A percentile compares a stretch with the other conserved stretches of the same genome.
Conservation (phyloP, 2,329 filamentous ascomycete genomes). For the Lojkania enalia region DNA sequence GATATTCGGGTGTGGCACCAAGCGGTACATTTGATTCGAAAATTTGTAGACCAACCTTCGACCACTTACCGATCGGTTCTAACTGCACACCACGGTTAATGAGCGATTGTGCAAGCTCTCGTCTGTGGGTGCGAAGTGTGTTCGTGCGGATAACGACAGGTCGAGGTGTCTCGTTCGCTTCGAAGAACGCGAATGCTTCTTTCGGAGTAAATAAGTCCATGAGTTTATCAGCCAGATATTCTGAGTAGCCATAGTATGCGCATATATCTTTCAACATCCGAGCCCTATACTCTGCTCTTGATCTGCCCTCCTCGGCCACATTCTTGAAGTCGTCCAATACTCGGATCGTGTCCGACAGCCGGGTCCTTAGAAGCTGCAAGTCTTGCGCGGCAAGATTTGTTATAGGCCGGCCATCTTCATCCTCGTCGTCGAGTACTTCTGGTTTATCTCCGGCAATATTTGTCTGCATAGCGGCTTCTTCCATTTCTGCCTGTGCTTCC, state of each 20-base stretch:
- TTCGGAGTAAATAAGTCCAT: conserved; percentile 88
- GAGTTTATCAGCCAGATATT: conserved; percentile 93
- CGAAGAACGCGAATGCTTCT: conserved; percentile 97
- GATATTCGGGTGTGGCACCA: conserved; percentile 90
- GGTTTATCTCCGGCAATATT: conserved; percentile 83
- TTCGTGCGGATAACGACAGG: conserved; percentile 97
- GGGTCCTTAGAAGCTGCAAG: conserved; percentile 80
- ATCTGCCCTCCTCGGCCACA: conserved; percentile 76
- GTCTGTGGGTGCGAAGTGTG: conserved; percentile 76
- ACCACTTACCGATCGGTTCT: conserved; percentile 98
- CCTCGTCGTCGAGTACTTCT: conserved; percentile 64
- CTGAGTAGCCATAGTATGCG: conserved; percentile 94
- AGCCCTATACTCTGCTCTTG: conserved; percentile 82
- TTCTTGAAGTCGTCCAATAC: conserved; percentile 87
- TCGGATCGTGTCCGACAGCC: conserved; percentile 91
- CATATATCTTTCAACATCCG: conserved; percentile 91
- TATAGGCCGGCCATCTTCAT: conserved; percentile 61
- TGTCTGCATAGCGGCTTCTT: conserved; percentile 84
- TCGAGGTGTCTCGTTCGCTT: conserved; percentile 93
- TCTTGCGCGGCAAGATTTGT: conserved; percentile 74
- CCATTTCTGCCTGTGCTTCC: conserved; percentile 81
- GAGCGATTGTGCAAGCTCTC: conserved; percentile 85
- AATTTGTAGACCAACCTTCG: conserved; percentile 93
- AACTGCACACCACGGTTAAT: conserved; percentile 96
- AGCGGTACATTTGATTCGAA: conserved; percentile 88